Evolutionary conservation across 345 rosid genomes (phyloP).

Genomic region (Syzygium oleosum): DNA sequence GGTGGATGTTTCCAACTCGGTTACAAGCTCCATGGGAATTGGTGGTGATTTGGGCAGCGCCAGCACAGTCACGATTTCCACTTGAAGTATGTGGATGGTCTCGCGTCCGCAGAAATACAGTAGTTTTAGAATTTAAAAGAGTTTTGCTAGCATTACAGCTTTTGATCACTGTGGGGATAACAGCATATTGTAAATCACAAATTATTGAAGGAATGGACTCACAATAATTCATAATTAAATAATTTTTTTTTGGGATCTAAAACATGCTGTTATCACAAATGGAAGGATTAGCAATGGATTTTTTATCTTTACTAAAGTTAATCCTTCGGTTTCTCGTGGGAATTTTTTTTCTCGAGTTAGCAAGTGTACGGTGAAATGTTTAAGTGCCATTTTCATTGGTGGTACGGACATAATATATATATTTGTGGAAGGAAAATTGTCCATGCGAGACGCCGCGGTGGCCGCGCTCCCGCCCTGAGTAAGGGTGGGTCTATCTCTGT

Average conservation of each 20-base stretch:
- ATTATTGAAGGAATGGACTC: too few relatives aligned
- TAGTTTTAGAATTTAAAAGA: background rate
- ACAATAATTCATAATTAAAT: too few relatives aligned
- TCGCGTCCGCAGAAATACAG: background rate
- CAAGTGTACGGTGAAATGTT: background rate
- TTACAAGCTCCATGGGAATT: background rate
- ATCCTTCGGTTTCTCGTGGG: background rate
- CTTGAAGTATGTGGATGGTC: background rate
- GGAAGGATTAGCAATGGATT: background rate
- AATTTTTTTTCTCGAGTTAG: background rate
- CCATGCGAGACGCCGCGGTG: too few relatives aligned
- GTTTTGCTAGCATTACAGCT: too few relatives aligned
- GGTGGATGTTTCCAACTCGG: background rate
- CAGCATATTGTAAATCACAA: too few relatives aligned
- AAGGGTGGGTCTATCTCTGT: too few relatives aligned
- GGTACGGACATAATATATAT: background rate
- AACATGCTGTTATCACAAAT: too few relatives aligned
- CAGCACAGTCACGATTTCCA: background rate
- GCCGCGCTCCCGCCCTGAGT: too few relatives aligned
- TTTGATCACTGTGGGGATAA: too few relatives aligned
- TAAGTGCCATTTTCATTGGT: background rate
- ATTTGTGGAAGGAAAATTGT: background rate
- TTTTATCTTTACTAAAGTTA: background rate
- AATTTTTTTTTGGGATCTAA: too few relatives aligned
- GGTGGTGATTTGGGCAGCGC: background rate